Conservation (phyloP, 768 basidiomycete genomes). For the Agaricus blazei region DNA sequence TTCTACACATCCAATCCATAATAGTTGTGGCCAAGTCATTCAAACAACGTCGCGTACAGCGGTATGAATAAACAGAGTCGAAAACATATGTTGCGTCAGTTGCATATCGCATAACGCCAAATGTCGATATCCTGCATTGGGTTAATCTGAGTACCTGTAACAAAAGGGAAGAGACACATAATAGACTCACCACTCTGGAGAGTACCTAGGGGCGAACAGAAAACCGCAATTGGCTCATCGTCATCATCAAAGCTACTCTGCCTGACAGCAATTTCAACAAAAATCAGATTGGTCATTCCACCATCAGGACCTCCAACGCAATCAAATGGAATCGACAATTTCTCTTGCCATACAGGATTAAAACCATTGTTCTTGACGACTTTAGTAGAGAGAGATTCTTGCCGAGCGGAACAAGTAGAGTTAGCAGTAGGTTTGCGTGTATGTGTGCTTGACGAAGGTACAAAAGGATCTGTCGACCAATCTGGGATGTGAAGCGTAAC, state of each 20-base stretch:
- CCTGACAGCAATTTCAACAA: conserved; percentile 73
- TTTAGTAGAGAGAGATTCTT: conserved; percentile 52
- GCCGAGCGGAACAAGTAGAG: conserved; percentile 28
- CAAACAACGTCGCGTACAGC: conserved; percentile 31
- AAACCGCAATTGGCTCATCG: conserved; percentile 65
- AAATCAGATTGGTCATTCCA: conserved; percentile 75
- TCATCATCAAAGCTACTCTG: conserved; percentile 58
- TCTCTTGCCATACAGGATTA: conserved; percentile 86
- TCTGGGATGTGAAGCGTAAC: conserved; percentile 76
- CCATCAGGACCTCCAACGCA: conserved; percentile 53
- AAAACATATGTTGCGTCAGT: conserved; percentile 85
- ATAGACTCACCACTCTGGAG: conserved; percentile 57
- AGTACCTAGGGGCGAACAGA: conserved; percentile 67
- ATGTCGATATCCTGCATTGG: conserved; percentile 72
- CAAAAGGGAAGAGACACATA: background rate
- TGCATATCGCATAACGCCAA: conserved; percentile 86
- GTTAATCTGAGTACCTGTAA: background rate
- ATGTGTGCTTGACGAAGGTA: background rate
- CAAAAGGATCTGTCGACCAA: conserved; percentile 41
- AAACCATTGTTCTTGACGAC: conserved; percentile 84
- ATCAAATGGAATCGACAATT: conserved; percentile 65
- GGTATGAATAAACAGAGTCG: conserved; percentile 83
- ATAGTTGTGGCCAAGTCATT: too few species aligned
- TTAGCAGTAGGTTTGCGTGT: conserved; percentile 13
- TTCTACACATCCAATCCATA: too few species aligned